Base-by-base conservation (phyloP, 208 protist species). In the Vickermania ingenoplastis region DNA sequence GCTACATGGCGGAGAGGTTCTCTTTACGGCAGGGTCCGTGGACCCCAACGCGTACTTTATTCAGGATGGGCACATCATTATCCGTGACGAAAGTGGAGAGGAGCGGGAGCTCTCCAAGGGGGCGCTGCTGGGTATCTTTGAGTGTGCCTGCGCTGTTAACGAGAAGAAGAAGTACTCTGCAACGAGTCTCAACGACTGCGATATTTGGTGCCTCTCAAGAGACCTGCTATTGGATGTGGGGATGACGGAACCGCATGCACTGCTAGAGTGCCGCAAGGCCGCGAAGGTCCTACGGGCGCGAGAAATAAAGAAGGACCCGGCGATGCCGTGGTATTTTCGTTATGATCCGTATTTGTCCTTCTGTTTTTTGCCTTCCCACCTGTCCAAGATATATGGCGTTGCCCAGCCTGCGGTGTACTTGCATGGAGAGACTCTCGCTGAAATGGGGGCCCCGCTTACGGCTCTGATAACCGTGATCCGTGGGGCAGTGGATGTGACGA, bases 1-100 rank as follows among this genome's bases (percentile, higher is more conserved):
- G 14, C 71, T 94, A 30, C 87, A 91, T 66, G 67, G 89, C 65
- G 75, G 82, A 2, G 84, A 94, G 62, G 67, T 55, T 31, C 67
- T 94, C 0, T 94, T 82, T 63, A 67, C 63, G 2, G 65, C 52
- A 14, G 79, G 77, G 0, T 69, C 81, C 28, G 73, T 86, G 57
- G 80, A 94, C 67, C 79, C 87, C 5, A 84, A 77, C 0, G 75
- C 75, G 0, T 94, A 94, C 59, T 94, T 94, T 73, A 72, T 94
- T 2, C 82, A 88, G 54, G 87, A 94, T 56, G 87, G 87, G 11
- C 69, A 79, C 3, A 82, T 82, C 1, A 73, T 85, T 26, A 53
- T 75, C 31, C 57, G 73, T 3, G 77, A 89, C 22, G 66, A 57
- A 4, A 51, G 63, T 22, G 82, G 78, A 1, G 61, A 67, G 22